Evolutionary conservation across 306 rosid species (phyloP), one percentile per base, ranked within the genome.

Genomic region (Prunus campanulata): DNA sequence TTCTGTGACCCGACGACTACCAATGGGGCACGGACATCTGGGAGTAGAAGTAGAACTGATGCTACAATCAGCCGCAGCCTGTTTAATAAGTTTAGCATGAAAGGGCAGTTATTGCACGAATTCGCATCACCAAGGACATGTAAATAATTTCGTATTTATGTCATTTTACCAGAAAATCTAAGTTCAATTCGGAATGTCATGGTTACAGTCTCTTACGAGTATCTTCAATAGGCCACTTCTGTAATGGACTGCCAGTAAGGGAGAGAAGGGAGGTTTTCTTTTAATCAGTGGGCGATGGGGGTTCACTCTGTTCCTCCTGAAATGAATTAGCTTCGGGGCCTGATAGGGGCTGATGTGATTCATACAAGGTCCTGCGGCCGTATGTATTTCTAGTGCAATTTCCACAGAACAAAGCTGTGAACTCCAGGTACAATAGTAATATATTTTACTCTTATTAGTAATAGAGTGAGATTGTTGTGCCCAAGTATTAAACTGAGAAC

Each of bases 11-110:
- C 84, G 18, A 83, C 69, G 64, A 72, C 69, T 68, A 71, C 70
- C 25, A 86, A 85, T 62, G 80, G 81, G 42, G 82, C 78, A 54
- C 89, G 86, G 77, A 42, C 80, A 83, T 82, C 83, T 51, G 91
- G 86, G 67, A 84, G 79, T 74, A 81, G 74, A 77, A 81, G 68
- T 74, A 39, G 83, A 80, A 79, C 81, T 77, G 87, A 83, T 55
- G 62, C 74, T 9, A 22, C 86, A n/a, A 65, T 79, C 84, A 78
- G 86, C 93, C 5, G 16, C 46, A 81, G 77, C 59, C 79, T 61
- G 67, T 82, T 71, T 86, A 83, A 84, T 78, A 56, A 24, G 9
- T 63, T 66, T 63, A 78, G 60, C 80, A 77, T 68, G 48, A 32
- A 68, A 75, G 75, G 70, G 62, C 86, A 80, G 77, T 67, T 79